Conservation (phyloP, 768 basidiomycete species). For the Mycena venus region DNA sequence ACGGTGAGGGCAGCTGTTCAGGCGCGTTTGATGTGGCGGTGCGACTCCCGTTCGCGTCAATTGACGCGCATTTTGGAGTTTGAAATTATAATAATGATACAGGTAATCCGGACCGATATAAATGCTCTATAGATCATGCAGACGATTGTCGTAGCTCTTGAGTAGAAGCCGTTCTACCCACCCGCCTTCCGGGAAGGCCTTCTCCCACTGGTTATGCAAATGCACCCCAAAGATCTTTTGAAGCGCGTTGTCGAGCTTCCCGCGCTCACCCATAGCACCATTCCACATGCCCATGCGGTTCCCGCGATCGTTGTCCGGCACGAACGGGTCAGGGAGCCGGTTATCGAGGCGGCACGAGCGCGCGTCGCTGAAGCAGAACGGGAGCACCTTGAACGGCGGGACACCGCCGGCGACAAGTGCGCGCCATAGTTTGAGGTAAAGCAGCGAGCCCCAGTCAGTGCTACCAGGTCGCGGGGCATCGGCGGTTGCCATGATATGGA, state of each 20-base stretch:
- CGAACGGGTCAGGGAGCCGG: slow-evolving; percentile 93
- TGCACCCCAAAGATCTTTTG: slow-evolving; percentile 89
- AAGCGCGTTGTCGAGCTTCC: slow-evolving; percentile 72
- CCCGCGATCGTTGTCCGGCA: slow-evolving; percentile 63
- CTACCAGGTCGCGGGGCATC: slow-evolving; percentile 80
- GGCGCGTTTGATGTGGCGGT: background rate
- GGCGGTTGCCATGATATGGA: slow-evolving; percentile 88
- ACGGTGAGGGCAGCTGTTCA: too few species aligned
- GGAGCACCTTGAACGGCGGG: slow-evolving; percentile 91
- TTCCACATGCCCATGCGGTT: slow-evolving; percentile 74
- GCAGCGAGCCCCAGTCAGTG: slow-evolving; percentile 93
- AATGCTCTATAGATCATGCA: slow-evolving; percentile 2
- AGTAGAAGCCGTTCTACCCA: slow-evolving; percentile 91
- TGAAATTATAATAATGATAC: background rate
- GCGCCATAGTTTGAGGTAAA: slow-evolving; percentile 94
- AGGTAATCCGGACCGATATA: background rate
- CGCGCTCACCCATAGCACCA: slow-evolving; percentile 70
- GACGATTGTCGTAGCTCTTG: slow-evolving; percentile 64
- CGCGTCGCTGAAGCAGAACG: slow-evolving; percentile 95
- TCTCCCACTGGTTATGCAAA: slow-evolving; percentile 97
- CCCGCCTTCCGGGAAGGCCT: slow-evolving; percentile 82
- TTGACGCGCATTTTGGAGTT: too few species aligned
- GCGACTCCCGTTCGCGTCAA: too few species aligned
- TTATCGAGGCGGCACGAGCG: slow-evolving; percentile 94
- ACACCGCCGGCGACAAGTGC: slow-evolving; percentile 79